Conservation (phyloP, 2,329 filamentous ascomycete genomes). For the Fusarium tupiense region DNA sequence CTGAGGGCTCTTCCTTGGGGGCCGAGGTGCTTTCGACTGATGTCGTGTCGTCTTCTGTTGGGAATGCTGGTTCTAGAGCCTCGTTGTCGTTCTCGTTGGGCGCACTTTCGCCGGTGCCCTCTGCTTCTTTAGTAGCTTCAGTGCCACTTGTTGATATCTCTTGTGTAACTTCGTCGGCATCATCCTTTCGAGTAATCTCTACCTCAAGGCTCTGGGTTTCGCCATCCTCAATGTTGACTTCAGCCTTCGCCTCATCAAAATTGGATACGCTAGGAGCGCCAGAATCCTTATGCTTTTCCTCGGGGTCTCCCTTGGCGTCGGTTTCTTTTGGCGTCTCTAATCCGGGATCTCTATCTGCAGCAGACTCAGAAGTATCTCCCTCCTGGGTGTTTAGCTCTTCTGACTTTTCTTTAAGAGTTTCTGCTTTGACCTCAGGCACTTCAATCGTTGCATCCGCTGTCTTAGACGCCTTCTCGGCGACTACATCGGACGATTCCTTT, state of each 20-base stretch:
- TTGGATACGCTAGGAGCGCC: background rate
- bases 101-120: background rate
- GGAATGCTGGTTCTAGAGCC: background rate
- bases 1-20: constrained; percentile 2
- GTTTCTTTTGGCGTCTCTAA: constrained; percentile 7
- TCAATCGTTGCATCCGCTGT: background rate
- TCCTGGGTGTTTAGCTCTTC: background rate
- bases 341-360: constrained; percentile 1
- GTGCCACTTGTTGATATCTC: background rate
- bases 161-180: background rate
- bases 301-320: background rate
- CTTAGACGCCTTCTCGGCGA: background rate
- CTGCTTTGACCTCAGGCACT: background rate
- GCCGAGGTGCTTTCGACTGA: constrained; percentile 1
- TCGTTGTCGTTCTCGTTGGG: background rate
- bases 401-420: constrained; percentile 1
- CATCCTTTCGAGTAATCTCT: constrained; percentile 5
- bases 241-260: constrained; percentile 8
- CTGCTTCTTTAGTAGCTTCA: constrained; percentile 8
- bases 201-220: background rate
- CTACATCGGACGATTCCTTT: background rate
- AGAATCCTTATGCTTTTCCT: background rate
- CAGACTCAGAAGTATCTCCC: background rate
- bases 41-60: constrained; percentile 4
- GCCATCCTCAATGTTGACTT: constrained; percentile 5